Evolutionary conservation across 495 filamentous ascomycete genomes (phyloP).

Genomic region (Penicillium flavigenum): DNA sequence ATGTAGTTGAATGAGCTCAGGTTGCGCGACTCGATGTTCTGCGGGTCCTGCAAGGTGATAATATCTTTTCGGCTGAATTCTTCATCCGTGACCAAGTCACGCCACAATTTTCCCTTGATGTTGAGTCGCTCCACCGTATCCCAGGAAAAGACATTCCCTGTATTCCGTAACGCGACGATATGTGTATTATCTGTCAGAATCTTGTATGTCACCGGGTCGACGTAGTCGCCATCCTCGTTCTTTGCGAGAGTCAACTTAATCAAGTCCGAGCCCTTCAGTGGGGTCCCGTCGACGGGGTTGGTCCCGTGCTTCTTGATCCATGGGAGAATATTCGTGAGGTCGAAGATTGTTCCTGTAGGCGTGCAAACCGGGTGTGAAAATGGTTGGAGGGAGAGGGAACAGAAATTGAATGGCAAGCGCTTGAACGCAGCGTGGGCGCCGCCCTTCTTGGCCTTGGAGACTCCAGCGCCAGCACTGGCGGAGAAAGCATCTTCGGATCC

Average conservation of each 20-base stretch:
- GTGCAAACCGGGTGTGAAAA: conserved; percentile 87
- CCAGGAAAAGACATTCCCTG: conserved; percentile 93
- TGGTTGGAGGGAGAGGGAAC: conserved; percentile 90
- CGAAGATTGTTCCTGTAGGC: conserved; percentile 73
- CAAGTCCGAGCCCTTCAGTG: conserved; percentile 75
- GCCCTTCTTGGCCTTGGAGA: conserved; percentile 46
- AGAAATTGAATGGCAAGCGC: conserved; percentile 96
- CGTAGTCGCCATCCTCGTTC: conserved; percentile 89
- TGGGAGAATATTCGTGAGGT: conserved; percentile 79
- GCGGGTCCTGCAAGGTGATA: conserved; percentile 94
- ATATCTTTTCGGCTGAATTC: conserved; percentile 91
- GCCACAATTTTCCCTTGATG: conserved; percentile 97
- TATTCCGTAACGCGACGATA: conserved; percentile 82
- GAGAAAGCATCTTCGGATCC: conserved; percentile 83
- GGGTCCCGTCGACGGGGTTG: conserved; percentile 81
- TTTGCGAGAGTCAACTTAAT: conserved; percentile 89
- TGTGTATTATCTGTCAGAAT: conserved; percentile 97
- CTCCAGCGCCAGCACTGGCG: conserved; percentile 70
- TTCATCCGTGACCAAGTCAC: conserved; percentile 81
- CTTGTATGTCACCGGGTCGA: conserved; percentile 97
- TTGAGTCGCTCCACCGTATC: conserved; percentile 95
- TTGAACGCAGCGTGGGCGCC: conserved; percentile 68
- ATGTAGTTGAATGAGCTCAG: conserved; percentile 88
- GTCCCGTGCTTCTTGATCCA: conserved; percentile 94
- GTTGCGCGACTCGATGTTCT: conserved; percentile 81